phyloP scores from a whole-genome alignment of 305 asterid species.

The Solanum hybrid region DNA sequence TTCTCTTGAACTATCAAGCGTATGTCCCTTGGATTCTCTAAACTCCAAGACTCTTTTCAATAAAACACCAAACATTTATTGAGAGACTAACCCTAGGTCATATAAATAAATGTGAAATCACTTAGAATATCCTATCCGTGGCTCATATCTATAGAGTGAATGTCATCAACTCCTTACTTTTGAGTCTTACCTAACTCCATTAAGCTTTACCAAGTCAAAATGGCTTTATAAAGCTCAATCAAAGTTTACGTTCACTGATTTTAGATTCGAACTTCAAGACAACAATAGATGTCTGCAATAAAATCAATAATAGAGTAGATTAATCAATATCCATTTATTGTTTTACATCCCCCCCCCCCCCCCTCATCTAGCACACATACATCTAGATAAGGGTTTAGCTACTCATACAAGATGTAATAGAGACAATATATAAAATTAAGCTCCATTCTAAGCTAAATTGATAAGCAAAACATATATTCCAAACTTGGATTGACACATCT shows the following conservation, averaged over 20 bases:
- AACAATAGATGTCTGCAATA: neutral
- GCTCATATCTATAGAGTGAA: neutral
- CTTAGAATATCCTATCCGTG: neutral
- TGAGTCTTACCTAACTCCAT: neutral
- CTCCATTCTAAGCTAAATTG: neutral
- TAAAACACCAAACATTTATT: neutral
- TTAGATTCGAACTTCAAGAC: neutral
- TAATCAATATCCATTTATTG: neutral
- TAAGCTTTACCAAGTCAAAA: neutral
- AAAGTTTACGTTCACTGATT: neutral
- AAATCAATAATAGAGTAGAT: too few species aligned
- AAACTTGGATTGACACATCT: neutral
- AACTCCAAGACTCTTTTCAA: neutral
- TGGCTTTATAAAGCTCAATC: neutral
- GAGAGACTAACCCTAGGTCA: neutral
- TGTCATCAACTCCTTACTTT: neutral
- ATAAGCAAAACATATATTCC: neutral
- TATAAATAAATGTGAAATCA: neutral
- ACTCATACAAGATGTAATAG: neutral
- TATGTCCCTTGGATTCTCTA: neutral
- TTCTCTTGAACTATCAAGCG: neutral
- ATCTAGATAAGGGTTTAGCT: neutral
- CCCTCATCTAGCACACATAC: neutral
- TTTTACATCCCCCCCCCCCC: too few species aligned
- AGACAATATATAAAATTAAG: neutral